Conservation (phyloP, 164 flowering plant species). For the Protea cynaroides region DNA sequence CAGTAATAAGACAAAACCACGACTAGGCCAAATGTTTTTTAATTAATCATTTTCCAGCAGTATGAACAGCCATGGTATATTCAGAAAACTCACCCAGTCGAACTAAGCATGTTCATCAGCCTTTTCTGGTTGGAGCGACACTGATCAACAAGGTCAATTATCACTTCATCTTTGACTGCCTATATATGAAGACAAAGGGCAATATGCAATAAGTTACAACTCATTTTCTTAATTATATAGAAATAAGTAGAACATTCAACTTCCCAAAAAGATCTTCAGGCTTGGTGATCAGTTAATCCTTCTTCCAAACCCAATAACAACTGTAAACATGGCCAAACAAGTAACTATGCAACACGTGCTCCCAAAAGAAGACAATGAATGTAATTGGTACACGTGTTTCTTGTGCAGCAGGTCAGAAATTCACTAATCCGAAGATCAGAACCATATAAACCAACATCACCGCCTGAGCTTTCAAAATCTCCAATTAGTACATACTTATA, state of each 20-base stretch:
- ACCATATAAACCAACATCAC: too few species aligned
- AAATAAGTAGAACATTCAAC: background rate
- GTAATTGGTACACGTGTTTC: too few species aligned
- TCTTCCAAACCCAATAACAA: too few species aligned
- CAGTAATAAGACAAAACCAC: too few species aligned
- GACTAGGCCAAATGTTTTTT: too few species aligned
- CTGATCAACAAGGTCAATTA: conserved; percentile 71
- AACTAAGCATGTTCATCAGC: conserved; percentile 72
- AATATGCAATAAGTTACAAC: background rate
- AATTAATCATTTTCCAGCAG: background rate
- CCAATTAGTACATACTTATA: too few species aligned
- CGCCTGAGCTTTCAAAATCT: too few species aligned
- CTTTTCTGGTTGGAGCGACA: conserved; percentile 83
- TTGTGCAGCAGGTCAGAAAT: too few species aligned
- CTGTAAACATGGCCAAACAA: background rate
- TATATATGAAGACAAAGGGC: conserved; percentile 33
- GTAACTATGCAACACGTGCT: background rate
- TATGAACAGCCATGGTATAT: background rate
- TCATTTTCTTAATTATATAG: background rate
- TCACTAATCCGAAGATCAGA: too few species aligned
- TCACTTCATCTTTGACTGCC: conserved; percentile 88
- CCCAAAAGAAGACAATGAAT: background rate
- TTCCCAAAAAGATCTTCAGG: background rate
- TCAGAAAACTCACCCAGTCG: conserved; percentile 53
- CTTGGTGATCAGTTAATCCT: too few species aligned